phyloP scores from a whole-genome alignment of 1,284 basidiomycete species.

The Rhodotorula mucilaginosa region DNA sequence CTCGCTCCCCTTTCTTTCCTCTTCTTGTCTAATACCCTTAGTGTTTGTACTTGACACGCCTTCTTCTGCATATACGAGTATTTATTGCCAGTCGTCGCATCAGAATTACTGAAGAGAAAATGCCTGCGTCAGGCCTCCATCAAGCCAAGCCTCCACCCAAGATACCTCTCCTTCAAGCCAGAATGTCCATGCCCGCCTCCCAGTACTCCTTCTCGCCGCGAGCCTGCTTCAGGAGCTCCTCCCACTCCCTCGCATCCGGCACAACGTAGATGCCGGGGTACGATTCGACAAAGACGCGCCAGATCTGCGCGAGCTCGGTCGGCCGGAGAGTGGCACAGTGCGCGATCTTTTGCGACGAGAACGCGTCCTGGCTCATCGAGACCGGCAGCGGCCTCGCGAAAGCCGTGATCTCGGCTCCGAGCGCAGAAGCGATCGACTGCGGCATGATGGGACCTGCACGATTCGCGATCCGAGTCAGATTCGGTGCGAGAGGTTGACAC shows the following conservation, averaged over 20 bases:
- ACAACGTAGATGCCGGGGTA: conserved; percentile 16
- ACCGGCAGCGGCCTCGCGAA: conserved; percentile 16
- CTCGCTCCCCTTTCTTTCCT: not conserved
- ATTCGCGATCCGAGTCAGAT: no score
- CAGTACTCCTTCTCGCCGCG: not conserved
- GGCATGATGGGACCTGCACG: not conserved
- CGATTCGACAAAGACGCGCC: conserved; percentile 5
- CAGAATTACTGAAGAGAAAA: not conserved
- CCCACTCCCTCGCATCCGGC: conserved; percentile 31
- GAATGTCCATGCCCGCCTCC: conserved; percentile 11
- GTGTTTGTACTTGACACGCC: not conserved
- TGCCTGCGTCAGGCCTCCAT: not conserved
- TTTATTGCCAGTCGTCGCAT: not conserved
- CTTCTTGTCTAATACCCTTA: not conserved
- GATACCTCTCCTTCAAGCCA: not conserved
- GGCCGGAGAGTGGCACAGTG: not conserved
- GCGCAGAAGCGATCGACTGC: not conserved
- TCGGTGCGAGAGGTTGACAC: not conserved
- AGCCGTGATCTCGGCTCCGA: not conserved
- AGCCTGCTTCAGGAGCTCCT: conserved; percentile 8
- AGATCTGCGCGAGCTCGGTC: conserved; percentile 15
- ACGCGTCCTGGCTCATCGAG: conserved; percentile 25
- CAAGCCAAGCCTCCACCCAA: not conserved
- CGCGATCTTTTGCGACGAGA: not conserved
- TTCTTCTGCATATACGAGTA: not conserved